These are phyloP conservation scores for Rhodocollybia butyracea DNA, from an alignment of 768 basidiomycete species.

Conservation along the genomic window DNA sequence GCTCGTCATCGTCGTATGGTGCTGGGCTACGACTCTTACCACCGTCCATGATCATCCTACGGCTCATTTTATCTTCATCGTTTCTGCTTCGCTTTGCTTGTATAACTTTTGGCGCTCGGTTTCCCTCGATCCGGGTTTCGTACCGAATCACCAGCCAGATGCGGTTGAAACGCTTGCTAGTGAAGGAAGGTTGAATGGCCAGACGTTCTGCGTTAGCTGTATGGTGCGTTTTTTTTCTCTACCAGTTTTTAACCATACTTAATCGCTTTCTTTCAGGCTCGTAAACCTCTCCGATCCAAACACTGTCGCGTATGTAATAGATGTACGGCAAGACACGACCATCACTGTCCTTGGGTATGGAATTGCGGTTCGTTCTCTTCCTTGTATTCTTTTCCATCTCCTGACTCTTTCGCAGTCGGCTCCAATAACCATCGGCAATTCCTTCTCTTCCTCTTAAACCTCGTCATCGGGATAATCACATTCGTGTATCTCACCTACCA, in stretches of 20 bases:
- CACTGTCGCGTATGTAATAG: conserved; percentile 92
- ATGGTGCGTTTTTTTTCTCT: conserved; percentile 53
- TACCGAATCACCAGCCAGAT: background rate
- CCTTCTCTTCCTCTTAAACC: conserved; percentile 82
- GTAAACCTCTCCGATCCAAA: conserved; percentile 90
- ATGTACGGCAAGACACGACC: conserved; percentile 89
- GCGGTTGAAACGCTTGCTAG: conserved; percentile 81
- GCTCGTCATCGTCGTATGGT: conserved; percentile 82
- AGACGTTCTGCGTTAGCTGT: conserved; percentile 94
- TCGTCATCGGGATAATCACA: conserved; percentile 74
- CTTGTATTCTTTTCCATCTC: background rate
- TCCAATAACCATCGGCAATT: conserved; percentile 95
- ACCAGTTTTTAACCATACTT: background rate
- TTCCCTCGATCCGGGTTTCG: conserved; percentile 76
- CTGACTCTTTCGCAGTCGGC: conserved; percentile 56
- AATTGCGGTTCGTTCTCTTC: conserved; percentile 72
- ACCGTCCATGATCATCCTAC: conserved; percentile 77
- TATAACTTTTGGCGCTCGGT: conserved; percentile 93
- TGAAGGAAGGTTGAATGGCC: conserved; percentile 86
- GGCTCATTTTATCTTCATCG: conserved; percentile 72
- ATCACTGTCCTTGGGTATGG: conserved; percentile 99
- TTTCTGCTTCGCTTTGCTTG: conserved; percentile 65
- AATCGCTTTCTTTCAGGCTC: conserved; percentile 44
- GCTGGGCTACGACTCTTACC: conserved; percentile 77
- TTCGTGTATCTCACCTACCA: conserved; percentile 85